Evolutionary conservation across 75 land plant genomes (phyloP).

Genomic region (Adiantum capillusveneris): DNA sequence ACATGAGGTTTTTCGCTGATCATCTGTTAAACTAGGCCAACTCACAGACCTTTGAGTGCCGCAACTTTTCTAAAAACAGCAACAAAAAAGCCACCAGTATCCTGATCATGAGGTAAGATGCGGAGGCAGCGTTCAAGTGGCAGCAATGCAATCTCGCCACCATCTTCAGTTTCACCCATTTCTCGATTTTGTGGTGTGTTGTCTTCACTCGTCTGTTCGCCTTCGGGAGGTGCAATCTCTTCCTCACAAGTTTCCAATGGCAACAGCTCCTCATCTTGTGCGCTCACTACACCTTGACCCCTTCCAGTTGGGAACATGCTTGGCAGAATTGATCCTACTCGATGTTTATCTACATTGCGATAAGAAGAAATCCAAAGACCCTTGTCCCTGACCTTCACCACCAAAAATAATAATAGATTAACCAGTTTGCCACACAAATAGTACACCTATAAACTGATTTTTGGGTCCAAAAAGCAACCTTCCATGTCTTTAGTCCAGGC

Average conservation of each 20-base stretch:
- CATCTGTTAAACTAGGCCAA: not conserved
- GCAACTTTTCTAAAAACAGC: constrained; percentile 78
- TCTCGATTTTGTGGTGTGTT: constrained; percentile 1
- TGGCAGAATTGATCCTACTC: constrained; percentile 49
- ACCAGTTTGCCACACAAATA: not conserved
- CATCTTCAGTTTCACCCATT: constrained; percentile 19
- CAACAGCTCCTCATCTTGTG: not conserved
- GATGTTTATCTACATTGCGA: constrained; percentile 39
- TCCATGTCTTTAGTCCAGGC: constrained; percentile 89
- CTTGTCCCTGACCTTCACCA: constrained; percentile 68
- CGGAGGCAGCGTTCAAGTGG: constrained; percentile 88
- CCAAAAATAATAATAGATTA: not conserved
- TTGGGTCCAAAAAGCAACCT: constrained; percentile 34
- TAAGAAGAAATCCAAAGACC: constrained; percentile 67
- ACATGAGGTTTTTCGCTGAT: too few relatives aligned
- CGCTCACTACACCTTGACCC: constrained; percentile 2
- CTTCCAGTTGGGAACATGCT: constrained; percentile 93
- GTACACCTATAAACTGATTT: too few relatives aligned
- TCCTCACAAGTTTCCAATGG: constrained; percentile 4
- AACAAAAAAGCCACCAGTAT: constrained; percentile 94
- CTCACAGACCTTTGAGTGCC: constrained; percentile 48
- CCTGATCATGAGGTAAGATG: constrained; percentile 97
- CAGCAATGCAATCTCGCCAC: constrained; percentile 46
- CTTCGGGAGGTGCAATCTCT: not conserved
- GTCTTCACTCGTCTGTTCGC: constrained; percentile 6